A percentile compares a stretch with the other conserved stretches of the same genome.
These are phyloP conservation scores for Chlamydomonas sphaeroides DNA, from an alignment of 139 green algal genomes.

Conservation along the genomic window DNA sequence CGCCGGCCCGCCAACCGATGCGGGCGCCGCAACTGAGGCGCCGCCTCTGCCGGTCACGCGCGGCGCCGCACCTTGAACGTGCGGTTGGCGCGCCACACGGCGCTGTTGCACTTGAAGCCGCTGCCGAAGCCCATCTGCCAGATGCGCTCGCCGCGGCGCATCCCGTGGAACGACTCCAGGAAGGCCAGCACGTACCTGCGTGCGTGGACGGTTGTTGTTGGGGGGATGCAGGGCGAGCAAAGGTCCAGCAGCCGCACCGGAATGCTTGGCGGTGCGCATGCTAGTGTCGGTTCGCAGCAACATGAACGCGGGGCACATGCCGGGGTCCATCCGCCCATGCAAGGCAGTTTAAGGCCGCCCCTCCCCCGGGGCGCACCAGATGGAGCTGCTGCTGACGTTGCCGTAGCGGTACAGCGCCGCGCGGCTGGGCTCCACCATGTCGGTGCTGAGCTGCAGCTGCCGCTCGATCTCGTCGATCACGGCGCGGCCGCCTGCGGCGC, in stretches of 20 bases:
- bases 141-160: conserved; percentile 78
- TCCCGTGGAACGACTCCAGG: conserved; percentile 73
- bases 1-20: neutral
- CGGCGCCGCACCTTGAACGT: conserved; percentile 48
- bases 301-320: no score
- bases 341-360: no score
- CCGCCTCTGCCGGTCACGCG: no score
- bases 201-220: no score
- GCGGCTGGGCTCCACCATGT: conserved; percentile 78
- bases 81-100: conserved; percentile 85
- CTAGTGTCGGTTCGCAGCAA: no score
- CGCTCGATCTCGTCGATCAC: conserved; percentile 98
- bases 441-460: conserved; percentile 79
- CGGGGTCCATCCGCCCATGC: no score
- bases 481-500: conserved; percentile 82
- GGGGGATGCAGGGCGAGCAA: no score
- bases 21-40: neutral
- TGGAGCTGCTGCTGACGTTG: conserved; percentile 85
- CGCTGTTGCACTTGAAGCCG: conserved; percentile 98
- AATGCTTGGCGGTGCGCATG: no score
- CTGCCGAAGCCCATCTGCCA: conserved; percentile 95
- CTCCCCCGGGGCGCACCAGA: conserved; percentile 81
- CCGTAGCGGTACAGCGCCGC: conserved; percentile 88
- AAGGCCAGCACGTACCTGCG: conserved; percentile 81
- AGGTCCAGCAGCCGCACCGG: no score